A percentile compares a stretch with the other conserved stretches of the same genome.
phyloP scores from a whole-genome alignment of 305 asterid species.

The Solanum hybrid region DNA sequence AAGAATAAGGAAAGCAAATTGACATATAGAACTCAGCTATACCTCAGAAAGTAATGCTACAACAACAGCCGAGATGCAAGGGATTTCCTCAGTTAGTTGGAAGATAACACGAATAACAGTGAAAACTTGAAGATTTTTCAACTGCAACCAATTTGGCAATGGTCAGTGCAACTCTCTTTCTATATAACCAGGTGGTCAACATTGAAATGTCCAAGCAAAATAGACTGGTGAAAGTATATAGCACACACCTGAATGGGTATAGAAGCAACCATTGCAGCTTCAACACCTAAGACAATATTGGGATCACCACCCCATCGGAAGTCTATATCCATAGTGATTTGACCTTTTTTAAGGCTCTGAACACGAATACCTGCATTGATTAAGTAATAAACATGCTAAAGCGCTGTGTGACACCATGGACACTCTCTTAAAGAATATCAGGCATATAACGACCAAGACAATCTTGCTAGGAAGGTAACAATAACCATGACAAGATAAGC shows the following conservation, averaged over 20 bases:
- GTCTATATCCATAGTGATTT: constrained; percentile 97
- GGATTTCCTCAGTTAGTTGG: constrained; percentile 93
- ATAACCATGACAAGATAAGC: not conserved
- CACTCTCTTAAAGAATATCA: not conserved
- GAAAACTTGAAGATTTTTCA: constrained; percentile 97
- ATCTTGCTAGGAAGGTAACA: not conserved
- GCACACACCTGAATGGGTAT: constrained; percentile 85
- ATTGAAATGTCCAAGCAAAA: not conserved
- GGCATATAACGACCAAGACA: not conserved
- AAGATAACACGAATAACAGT: constrained; percentile 93
- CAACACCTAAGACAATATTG: constrained; percentile 81
- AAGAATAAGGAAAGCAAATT: not conserved
- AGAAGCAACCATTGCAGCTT: constrained; percentile 93
- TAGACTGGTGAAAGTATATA: constrained; percentile 3
- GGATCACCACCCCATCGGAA: constrained; percentile 99
- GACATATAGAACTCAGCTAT: constrained; percentile 4
- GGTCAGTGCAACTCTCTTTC: constrained; percentile 1
- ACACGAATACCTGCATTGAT: constrained; percentile 81
- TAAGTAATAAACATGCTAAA: not conserved
- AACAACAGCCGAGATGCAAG: constrained; percentile 97
- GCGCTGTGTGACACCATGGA: not conserved
- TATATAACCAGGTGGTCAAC: not conserved
- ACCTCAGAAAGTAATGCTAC: constrained; percentile 98
- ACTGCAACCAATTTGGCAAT: constrained; percentile 36
- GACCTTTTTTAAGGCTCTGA: constrained; percentile 97